phyloP scores from a whole-genome alignment of 2,329 filamentous ascomycete species.

The Huntiella decipiens region DNA sequence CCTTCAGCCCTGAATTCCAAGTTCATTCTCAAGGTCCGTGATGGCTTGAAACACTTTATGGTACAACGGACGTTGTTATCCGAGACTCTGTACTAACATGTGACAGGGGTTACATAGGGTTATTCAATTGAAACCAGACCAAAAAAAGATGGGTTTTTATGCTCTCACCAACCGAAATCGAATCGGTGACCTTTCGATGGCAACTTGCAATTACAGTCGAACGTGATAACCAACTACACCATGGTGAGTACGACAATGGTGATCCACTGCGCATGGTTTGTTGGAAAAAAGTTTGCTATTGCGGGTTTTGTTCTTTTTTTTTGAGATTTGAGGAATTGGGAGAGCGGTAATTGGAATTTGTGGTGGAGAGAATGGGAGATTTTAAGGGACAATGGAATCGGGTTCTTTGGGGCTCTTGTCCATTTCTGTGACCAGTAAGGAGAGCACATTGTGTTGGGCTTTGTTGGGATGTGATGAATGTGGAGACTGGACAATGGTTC shows the following conservation, averaged over 20 bases:
- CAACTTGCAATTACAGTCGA: conserved; percentile 9
- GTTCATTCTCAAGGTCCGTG: too few species aligned
- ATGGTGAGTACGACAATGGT: conserved; percentile 9
- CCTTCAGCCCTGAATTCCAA: too few species aligned
- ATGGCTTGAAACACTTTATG: too few species aligned
- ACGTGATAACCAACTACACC: conserved; percentile 10
- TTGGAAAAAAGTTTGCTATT: neutral
- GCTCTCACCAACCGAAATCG: conserved; percentile 8
- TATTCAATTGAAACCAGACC: neutral
- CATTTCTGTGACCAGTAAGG: conserved; percentile 19
- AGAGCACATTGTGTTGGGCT: conserved; percentile 11
- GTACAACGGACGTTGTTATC: too few species aligned
- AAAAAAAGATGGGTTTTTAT: neutral
- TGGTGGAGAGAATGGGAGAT: neutral
- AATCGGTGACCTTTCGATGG: conserved; percentile 10
- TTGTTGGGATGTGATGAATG: too few species aligned
- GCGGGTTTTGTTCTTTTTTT: conserved; percentile 5
- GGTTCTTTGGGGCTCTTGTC: neutral
- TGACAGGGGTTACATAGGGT: too few species aligned
- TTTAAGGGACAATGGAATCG: neutral
- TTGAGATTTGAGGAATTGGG: neutral
- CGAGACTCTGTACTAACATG: too few species aligned
- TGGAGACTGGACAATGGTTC: too few species aligned
- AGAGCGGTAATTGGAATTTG: neutral
- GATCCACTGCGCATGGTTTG: conserved; percentile 7